phyloP scores from a whole-genome alignment of 2,329 filamentous ascomycete species.

The Xylaria sp. region DNA sequence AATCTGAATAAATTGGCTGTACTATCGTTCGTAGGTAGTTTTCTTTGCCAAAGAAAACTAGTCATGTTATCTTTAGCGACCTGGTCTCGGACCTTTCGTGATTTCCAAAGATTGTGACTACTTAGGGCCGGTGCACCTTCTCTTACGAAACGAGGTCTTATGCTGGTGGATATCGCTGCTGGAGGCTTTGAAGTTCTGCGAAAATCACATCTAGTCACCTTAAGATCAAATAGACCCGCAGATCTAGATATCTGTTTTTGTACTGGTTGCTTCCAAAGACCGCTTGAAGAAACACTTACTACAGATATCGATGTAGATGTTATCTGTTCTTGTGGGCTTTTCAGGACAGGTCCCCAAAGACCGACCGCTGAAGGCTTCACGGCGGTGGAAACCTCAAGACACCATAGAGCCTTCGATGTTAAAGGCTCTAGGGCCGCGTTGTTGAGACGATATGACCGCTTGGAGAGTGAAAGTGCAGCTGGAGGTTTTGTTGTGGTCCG shows the following conservation, averaged over 20 bases:
- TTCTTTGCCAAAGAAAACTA: conserved; percentile 6
- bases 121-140: conserved; percentile 22
- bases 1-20: conserved; percentile 39
- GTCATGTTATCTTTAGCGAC: neutral
- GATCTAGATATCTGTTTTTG: conserved; percentile 17
- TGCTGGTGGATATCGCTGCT: conserved; percentile 41
- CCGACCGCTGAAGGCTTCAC: neutral
- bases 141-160: conserved; percentile 30
- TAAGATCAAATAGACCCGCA: conserved; percentile 31
- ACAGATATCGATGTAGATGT: neutral
- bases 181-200: conserved; percentile 37
- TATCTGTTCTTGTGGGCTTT: neutral
- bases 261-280: conserved; percentile 29
- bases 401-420: conserved; percentile 12
- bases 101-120: conserved; percentile 32
- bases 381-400: neutral
- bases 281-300: neutral
- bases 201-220: conserved; percentile 23
- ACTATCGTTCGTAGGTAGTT: neutral
- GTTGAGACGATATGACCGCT: neutral
- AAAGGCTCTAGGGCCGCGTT: neutral
- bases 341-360: neutral
- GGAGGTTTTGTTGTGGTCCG: conserved; percentile 14
- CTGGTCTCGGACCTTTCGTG: neutral
- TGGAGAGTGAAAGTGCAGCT: conserved; percentile 1